Conservation (phyloP, 768 basidiomycete species). For the Glaciozyma antarctica region DNA sequence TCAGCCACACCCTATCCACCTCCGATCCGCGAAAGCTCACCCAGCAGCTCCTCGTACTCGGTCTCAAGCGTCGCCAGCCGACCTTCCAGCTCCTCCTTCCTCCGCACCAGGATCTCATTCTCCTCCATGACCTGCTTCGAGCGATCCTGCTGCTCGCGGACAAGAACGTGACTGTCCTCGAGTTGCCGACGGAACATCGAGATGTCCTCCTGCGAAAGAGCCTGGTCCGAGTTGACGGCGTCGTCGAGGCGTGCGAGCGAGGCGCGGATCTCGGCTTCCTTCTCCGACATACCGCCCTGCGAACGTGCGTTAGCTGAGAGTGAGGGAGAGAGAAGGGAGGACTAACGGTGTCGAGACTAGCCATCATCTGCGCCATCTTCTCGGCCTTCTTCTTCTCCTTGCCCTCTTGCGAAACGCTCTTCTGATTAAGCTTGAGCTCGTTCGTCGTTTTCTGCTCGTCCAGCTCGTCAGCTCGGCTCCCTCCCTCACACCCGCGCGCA, state of each 20-base stretch:
- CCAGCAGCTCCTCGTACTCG: slow-evolving; percentile 93
- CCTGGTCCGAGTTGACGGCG: slow-evolving; percentile 48
- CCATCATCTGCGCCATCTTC: slow-evolving; percentile 99
- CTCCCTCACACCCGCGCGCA: neutral
- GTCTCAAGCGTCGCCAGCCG: slow-evolving; percentile 70
- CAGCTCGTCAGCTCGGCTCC: neutral
- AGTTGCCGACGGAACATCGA: slow-evolving; percentile 76
- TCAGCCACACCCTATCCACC: neutral
- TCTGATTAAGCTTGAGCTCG: slow-evolving; percentile 70
- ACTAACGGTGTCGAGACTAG: slow-evolving; percentile 86
- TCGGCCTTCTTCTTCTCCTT: slow-evolving; percentile 99
- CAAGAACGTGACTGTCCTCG: slow-evolving; percentile 71
- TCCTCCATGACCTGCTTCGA: slow-evolving; percentile 85
- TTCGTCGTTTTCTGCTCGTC: slow-evolving; percentile 50
- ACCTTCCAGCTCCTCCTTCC: slow-evolving; percentile 78
- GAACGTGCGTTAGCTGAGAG: neutral
- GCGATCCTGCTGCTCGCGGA: slow-evolving; percentile 81
- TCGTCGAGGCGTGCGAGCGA: slow-evolving; percentile 74
- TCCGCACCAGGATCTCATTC: slow-evolving; percentile 67
- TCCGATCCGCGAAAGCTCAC: slow-evolving; percentile 45
- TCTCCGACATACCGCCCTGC: slow-evolving; percentile 88
- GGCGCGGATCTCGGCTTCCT: slow-evolving; percentile 82
- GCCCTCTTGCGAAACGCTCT: slow-evolving; percentile 80
- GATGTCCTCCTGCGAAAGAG: slow-evolving; percentile 65
- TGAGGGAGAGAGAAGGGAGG: slow-evolving; percentile 41